Conservation (phyloP, 1,139 yeast genomes). For the Taphrina pruni region DNA sequence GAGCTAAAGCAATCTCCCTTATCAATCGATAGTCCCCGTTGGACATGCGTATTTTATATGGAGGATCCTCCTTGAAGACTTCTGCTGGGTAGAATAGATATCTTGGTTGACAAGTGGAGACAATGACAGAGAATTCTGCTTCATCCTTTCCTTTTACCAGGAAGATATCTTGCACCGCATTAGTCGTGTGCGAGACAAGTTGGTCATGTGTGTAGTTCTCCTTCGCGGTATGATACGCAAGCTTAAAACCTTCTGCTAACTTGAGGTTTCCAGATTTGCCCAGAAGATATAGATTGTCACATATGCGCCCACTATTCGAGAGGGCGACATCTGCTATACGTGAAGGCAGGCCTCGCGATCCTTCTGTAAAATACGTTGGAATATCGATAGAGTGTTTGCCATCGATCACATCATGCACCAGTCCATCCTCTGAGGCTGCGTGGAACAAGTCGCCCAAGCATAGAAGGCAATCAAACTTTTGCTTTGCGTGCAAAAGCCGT, state of each 20-base stretch:
- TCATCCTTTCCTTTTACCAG: background rate
- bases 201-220: background rate
- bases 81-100: conserved; percentile 21
- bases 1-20: conserved; percentile 68
- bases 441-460: conserved; percentile 41
- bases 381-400: conserved; percentile 21
- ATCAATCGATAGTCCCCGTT: conserved; percentile 52
- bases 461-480: conserved; percentile 41
- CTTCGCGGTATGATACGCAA: conserved; percentile 39
- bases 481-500: conserved; percentile 26
- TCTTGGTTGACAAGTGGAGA: conserved; percentile 14
- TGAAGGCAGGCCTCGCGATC: conserved; percentile 37
- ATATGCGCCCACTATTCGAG: conserved; percentile 38
- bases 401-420: conserved; percentile 24
- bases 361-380: conserved; percentile 41
- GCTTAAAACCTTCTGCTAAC: conserved; percentile 31
- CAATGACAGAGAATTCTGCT: conserved; percentile 24
- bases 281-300: conserved; percentile 39
- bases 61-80: conserved; percentile 47
- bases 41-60: conserved; percentile 7
- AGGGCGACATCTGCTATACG: conserved; percentile 20
- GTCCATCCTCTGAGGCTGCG: conserved; percentile 3
- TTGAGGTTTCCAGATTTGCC: conserved; percentile 38
- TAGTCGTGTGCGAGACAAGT: background rate
- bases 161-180: conserved; percentile 8